Base-by-base conservation (phyloP, 2,329 filamentous ascomycete species). In the Talaromyces islandicus region DNA sequence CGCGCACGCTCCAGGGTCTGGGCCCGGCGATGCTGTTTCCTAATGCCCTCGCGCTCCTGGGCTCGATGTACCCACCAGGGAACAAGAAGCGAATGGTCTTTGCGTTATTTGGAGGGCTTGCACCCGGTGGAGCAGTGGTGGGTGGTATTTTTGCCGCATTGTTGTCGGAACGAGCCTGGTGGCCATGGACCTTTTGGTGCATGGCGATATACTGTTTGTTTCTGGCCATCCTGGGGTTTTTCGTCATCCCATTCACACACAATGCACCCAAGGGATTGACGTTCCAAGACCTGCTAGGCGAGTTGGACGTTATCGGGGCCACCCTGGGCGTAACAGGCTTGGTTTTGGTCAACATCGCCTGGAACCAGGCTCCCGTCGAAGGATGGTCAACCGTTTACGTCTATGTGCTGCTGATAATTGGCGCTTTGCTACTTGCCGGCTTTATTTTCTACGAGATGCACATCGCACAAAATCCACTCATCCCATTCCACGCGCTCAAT, bases 271-370 rank as follows among this genome's bases (percentile, higher is more conserved):
- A 17, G 12, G 38, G 38, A 55, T 41, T 55, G 41, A 7, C 38
- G 14, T 32, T 58, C 7, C n/a, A 19, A 1, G 48, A 32, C 7
- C 32, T 61, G 12, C 14, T 61, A 7, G 12, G 30, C 24, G 59
- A 61, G 52, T 43, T 79, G n/a, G 73, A 75, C 1, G 64, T 69
- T 4, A 51, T 78, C 1, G 74, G 73, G 17, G 58, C 38, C 21
- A 43, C 35, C 19, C 52, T 50, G 12, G 59, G 59, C 19, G 46
- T 58, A n/a, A 24, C 53, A 60, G 81, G 80, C 0, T 73, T 89
- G 25, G 76, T 87, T 0, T 75, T 89, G 19, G 79, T 89, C 72
- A 88, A 88, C 68, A 84, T 89, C 65, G 83, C 85, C 0, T 88
- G 85, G 84, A 88, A 87, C 61, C 85, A 89, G 67, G 85, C 83